phyloP scores from a whole-genome alignment of 768 basidiomycete genomes.

The Suillus sp. region DNA sequence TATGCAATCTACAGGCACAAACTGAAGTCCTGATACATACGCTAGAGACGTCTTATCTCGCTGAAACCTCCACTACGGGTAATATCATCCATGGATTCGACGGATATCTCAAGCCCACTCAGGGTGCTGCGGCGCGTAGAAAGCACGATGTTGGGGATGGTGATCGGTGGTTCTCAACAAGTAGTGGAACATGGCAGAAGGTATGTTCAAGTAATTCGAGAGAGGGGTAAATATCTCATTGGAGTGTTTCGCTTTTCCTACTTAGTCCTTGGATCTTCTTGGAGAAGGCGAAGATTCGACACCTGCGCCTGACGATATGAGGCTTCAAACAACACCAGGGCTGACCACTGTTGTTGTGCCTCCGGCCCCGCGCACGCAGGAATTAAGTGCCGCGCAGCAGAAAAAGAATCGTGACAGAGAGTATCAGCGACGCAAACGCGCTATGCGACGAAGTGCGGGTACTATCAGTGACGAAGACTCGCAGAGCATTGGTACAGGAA shows the following conservation, averaged over 20 bases:
- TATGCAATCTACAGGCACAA: slow-evolving; percentile 54
- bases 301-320: slow-evolving; percentile 66
- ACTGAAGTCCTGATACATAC: slow-evolving; percentile 80
- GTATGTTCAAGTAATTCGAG: slow-evolving; percentile 35
- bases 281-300: slow-evolving; percentile 67
- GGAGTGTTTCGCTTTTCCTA: slow-evolving; percentile 15
- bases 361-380: slow-evolving; percentile 68
- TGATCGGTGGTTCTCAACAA: slow-evolving; percentile 82
- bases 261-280: slow-evolving; percentile 72
- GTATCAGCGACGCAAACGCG: slow-evolving; percentile 79
- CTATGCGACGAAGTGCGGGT: slow-evolving; percentile 61
- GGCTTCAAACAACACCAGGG: slow-evolving; percentile 68
- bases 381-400: slow-evolving; percentile 68
- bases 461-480: slow-evolving; percentile 77
- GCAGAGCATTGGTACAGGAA: slow-evolving; percentile 42
- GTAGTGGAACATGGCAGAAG: slow-evolving; percentile 77
- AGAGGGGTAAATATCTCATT: slow-evolving; percentile 5
- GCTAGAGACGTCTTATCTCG: slow-evolving; percentile 73
- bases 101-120: slow-evolving; percentile 77
- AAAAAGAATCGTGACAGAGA: slow-evolving; percentile 81
- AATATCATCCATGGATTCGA: slow-evolving; percentile 91
- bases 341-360: slow-evolving; percentile 78
- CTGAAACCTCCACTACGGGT: slow-evolving; percentile 80
- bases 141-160: slow-evolving; percentile 76
- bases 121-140: slow-evolving; percentile 52